These are phyloP conservation scores for Aspergillus flavus DNA, from an alignment of 2,329 filamentous ascomycete genomes.

Conservation along the genomic window DNA sequence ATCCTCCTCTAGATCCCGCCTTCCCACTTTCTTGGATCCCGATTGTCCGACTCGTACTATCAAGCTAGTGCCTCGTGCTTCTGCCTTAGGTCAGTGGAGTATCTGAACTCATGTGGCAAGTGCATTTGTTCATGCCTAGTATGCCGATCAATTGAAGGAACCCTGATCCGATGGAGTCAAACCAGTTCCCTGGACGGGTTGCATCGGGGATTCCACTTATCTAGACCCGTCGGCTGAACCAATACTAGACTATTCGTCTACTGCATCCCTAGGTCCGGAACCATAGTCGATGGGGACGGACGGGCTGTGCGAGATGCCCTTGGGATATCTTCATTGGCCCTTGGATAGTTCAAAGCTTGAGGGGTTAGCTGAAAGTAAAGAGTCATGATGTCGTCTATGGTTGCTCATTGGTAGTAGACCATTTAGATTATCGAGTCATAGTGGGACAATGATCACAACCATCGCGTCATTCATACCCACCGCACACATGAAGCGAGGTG, in stretches of 20 bases:
- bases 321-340: conserved; percentile 18
- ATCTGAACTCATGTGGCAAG: conserved; percentile 19
- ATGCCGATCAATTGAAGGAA: conserved; percentile 15
- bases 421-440: conserved; percentile 8
- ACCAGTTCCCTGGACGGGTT: conserved; percentile 10
- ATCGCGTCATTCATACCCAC: conserved; percentile 11
- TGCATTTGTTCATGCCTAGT: conserved; percentile 14
- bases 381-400: conserved; percentile 13
- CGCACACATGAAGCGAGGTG: background rate
- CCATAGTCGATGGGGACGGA: conserved; percentile 14
- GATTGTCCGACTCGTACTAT: conserved; percentile 17
- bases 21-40: conserved; percentile 7
- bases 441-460: conserved; percentile 11
- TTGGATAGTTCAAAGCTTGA: conserved; percentile 17
- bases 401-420: conserved; percentile 23
- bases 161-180: conserved; percentile 16
- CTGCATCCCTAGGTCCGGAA: conserved; percentile 5
- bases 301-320: conserved; percentile 9
- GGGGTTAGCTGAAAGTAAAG: conserved; percentile 16
- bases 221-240: conserved; percentile 15
- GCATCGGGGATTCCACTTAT: conserved; percentile 8
- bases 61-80: conserved; percentile 9
- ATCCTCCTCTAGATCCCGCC: conserved; percentile 9
- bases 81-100: conserved; percentile 17
- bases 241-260: conserved; percentile 4